These are phyloP conservation scores for Termitomyces sp. DNA, from an alignment of 768 basidiomycete species.

Conservation along the genomic window DNA sequence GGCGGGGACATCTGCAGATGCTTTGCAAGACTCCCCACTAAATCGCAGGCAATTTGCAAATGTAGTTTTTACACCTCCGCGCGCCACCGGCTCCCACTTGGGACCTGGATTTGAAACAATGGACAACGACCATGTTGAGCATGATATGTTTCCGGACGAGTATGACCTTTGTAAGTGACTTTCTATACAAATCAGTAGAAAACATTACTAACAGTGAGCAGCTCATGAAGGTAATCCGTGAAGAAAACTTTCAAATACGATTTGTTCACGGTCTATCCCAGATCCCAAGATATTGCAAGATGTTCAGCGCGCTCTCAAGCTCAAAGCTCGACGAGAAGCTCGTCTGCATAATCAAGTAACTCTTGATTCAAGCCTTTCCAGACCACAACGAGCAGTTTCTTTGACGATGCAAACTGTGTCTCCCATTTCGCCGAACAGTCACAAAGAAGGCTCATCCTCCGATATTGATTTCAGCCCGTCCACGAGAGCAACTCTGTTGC, in stretches of 20 bases:
- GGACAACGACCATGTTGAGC: constrained; percentile 12
- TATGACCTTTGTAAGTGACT: constrained; percentile 68
- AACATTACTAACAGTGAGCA: constrained; percentile 26
- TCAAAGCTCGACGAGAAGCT: constrained; percentile 76
- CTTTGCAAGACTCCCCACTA: constrained; percentile 6
- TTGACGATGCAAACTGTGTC: constrained; percentile 30
- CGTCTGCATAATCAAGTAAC: constrained; percentile 38
- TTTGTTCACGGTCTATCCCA: constrained; percentile 25
- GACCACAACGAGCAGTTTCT: constrained; percentile 25
- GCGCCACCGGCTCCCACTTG: constrained; percentile 7
- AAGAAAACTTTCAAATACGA: not conserved
- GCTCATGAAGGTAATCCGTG: constrained; percentile 69
- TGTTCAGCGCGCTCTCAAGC: constrained; percentile 69
- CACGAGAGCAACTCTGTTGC: constrained; percentile 40
- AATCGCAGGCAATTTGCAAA: constrained; percentile 7
- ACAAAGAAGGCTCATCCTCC: constrained; percentile 30
- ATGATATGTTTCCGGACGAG: constrained; percentile 62
- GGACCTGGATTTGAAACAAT: constrained; percentile 7
- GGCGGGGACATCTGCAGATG: constrained; percentile 13
- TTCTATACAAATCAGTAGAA: not conserved
- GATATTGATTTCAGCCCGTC: constrained; percentile 76
- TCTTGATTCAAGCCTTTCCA: constrained; percentile 17
- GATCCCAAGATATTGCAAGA: constrained; percentile 82
- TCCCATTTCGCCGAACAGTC: constrained; percentile 25
- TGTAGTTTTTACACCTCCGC: constrained; percentile 14